phyloP scores from a whole-genome alignment of 768 basidiomycete species.

The Suillus ampliporus region DNA sequence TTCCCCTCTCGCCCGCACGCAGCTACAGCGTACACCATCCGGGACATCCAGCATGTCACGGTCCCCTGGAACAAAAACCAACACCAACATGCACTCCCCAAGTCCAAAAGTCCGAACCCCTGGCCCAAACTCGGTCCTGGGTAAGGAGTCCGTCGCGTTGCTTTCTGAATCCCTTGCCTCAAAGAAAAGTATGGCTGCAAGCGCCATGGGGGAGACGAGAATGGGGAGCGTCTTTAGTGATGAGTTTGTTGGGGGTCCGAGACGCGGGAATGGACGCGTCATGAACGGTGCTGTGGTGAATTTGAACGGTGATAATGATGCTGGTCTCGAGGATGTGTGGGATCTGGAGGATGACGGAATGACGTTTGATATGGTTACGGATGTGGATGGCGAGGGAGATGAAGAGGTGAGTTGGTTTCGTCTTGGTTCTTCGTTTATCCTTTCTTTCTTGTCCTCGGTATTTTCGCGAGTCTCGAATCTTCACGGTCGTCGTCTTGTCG shows the following conservation, averaged over 20 bases:
- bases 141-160: constrained; percentile 18
- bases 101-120: constrained; percentile 5
- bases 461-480: background rate
- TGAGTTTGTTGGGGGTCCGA: background rate
- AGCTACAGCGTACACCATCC: constrained; percentile 26
- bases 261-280: constrained; percentile 12
- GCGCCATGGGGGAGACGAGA: background rate
- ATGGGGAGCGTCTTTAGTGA: constrained; percentile 2
- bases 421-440: constrained; percentile 9
- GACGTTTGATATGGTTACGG: constrained; percentile 75
- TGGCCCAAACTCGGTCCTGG: background rate
- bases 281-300: constrained; percentile 25
- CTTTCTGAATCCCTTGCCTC: constrained; percentile 23
- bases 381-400: constrained; percentile 65
- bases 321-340: constrained; percentile 35
- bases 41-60: constrained; percentile 17
- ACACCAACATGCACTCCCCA: background rate
- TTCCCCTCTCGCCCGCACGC: constrained; percentile 17
- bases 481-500: background rate
- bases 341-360: constrained; percentile 60
- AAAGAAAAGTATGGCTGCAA: background rate
- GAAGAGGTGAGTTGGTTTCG: constrained; percentile 59
- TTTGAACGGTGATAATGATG: constrained; percentile 23
- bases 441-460: background rate
- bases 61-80: constrained; percentile 16